Base-by-base conservation (phyloP, 148 eudicot genomes). In the Salicornia ramosissima region DNA sequence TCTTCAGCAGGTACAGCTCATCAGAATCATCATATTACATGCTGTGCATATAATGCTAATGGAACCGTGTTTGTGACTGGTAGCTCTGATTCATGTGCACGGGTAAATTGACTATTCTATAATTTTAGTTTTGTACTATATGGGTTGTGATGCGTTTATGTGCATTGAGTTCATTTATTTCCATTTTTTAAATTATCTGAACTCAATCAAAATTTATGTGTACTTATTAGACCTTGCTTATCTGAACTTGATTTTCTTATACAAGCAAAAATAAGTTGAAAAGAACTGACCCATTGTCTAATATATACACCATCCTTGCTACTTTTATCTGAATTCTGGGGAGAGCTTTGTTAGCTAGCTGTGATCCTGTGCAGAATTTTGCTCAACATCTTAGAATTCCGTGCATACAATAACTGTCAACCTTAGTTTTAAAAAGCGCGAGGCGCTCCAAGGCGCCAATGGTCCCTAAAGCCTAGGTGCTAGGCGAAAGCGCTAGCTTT, bases 21-120 rank as follows among this genome's bases (percentile, higher is more conserved):
- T 62, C 90, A 81, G 54, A 65, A 77, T 70, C 88, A 86, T 83
- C 98, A 86, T 73, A 90, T 94, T 42, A 54, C 85, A 58, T 94
- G 98, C 72, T 94, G 98, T 77, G 87, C 92, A 69, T 94, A 70
- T 76, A 94, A 94, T 83, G 96, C 96, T 42, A 88, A 77, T 79
- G 98, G 98, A 82, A 88, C 92, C 4, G 81, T 87, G 70, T 94
- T 94, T 83, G 98, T 94, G 56, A 94, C 98, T 65, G 98, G 98
- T 51, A 94, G 98, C 83, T 90, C 98, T 67, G 98, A 94, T 79
- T 85, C 86, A 77, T 83, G 64, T 75, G 98, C 98, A 22, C 87
- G 98, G 97, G 98, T 93, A 93, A 64, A 34, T 16, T 51, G 15
- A 53, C 21, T 62, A n/a, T 70, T 39, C 47, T 67, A 22, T 49